Evolutionary conservation across 202 grass and related monocot species (phyloP).

Genomic region (Carex arenaria): DNA sequence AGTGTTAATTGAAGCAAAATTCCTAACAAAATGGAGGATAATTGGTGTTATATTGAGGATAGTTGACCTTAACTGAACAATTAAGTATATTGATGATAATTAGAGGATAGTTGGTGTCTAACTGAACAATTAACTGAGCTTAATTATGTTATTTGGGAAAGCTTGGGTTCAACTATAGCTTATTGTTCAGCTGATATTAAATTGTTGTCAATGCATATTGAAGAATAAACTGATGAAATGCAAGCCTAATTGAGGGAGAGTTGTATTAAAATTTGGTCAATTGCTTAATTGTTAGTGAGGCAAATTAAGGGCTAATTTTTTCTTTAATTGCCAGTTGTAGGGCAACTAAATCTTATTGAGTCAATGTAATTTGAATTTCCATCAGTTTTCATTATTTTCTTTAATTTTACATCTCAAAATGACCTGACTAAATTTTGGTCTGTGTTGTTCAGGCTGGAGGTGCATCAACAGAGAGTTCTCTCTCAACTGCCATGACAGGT

Average conservation of each 20-base stretch:
- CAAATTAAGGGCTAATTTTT: neutral
- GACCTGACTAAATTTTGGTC: neutral
- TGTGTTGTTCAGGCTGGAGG: conserved; percentile 61
- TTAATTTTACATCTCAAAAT: neutral
- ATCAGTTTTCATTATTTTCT: conserved; percentile 15
- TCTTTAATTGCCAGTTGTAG: neutral
- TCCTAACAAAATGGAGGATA: neutral
- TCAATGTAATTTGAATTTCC: conserved; percentile 2
- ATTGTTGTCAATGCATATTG: neutral
- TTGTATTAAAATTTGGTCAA: neutral
- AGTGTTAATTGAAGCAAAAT: neutral
- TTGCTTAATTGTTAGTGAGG: neutral
- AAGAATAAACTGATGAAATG: neutral
- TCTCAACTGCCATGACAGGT: conserved; percentile 66
- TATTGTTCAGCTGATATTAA: neutral
- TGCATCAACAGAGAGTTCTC: conserved; percentile 55
- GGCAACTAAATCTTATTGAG: neutral
- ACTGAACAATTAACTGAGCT: neutral
- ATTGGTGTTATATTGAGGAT: no score
- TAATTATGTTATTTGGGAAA: neutral
- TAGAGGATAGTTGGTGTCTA: neutral
- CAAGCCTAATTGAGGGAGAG: neutral
- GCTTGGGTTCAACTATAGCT: neutral
- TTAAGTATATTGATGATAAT: neutral
- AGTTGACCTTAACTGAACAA: no score